Evolutionary conservation across 768 basidiomycete species (phyloP).

Genomic region (Daedaleopsis nitida): DNA sequence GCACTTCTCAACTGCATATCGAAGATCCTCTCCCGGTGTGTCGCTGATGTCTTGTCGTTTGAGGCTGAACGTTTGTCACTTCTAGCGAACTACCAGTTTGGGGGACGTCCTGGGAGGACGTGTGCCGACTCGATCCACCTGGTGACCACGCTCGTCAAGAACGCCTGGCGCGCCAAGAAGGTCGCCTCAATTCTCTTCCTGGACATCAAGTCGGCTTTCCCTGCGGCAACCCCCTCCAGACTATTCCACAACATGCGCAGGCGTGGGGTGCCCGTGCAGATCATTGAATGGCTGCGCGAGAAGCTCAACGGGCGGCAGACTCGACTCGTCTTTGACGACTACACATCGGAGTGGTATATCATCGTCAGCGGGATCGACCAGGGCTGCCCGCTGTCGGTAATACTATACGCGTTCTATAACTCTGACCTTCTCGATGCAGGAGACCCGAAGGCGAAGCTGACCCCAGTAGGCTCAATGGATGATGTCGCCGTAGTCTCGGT

Average conservation of each 20-base stretch:
- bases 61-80: too few species aligned
- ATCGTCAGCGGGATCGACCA: constrained; percentile 27
- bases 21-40: too few species aligned
- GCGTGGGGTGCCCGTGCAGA: constrained; percentile 12
- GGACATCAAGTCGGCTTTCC: constrained; percentile 38
- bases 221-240: constrained; percentile 14
- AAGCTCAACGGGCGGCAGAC: constrained; percentile 21
- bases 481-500: constrained; percentile 10
- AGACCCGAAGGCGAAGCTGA: constrained; percentile 10
- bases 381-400: constrained; percentile 32
- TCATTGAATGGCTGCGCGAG: constrained; percentile 15
- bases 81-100: too few species aligned
- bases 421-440: constrained; percentile 23
- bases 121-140: constrained; percentile 32
- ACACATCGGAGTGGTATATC: constrained; percentile 14
- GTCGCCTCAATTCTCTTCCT: constrained; percentile 35
- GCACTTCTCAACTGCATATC: too few species aligned
- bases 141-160: constrained; percentile 21
- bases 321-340: constrained; percentile 29
- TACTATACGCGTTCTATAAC: constrained; percentile 38
- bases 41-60: too few species aligned
- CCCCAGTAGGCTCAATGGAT: constrained; percentile 20
- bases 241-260: constrained; percentile 15
- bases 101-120: constrained; percentile 13
- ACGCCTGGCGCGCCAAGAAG: constrained; percentile 26